Evolutionary conservation across 202 grass and related monocot genomes (phyloP).

Genomic region (Bolboschoenoplectus hybrid): DNA sequence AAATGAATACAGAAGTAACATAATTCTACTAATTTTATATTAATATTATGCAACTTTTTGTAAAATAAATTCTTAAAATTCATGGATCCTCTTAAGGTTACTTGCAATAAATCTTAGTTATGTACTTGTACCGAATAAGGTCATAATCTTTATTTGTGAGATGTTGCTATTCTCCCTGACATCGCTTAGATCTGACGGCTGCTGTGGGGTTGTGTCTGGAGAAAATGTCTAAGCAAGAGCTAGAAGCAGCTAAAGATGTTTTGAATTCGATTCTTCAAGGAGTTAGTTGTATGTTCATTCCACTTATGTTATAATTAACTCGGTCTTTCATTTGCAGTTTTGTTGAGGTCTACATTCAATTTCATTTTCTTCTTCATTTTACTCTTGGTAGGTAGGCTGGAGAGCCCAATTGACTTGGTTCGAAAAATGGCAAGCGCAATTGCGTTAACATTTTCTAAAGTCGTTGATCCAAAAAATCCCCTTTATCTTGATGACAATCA

Average conservation of each 20-base stretch:
- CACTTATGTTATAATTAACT: constrained; percentile 25
- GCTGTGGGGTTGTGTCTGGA: constrained; percentile 89
- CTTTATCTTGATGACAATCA: constrained; percentile 87
- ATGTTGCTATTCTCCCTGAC: constrained; percentile 51
- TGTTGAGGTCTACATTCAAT: constrained; percentile 31
- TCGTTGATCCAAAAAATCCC: constrained; percentile 94
- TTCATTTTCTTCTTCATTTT: constrained; percentile 40
- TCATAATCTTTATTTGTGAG: background rate
- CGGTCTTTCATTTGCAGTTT: constrained; percentile 9
- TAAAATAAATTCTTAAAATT: background rate
- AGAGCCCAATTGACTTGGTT: constrained; percentile 88
- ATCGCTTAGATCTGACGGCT: constrained; percentile 82
- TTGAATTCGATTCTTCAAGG: constrained; percentile 90
- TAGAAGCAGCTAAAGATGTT: constrained; percentile 81
- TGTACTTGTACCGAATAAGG: background rate
- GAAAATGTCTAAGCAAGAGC: constrained; percentile 73
- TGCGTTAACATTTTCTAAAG: constrained; percentile 87
- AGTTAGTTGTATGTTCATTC: constrained; percentile 75
- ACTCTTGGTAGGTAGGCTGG: constrained; percentile 75
- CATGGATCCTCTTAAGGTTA: background rate
- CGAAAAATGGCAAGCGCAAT: constrained; percentile 88
- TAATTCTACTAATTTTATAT: background rate
- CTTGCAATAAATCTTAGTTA: constrained; percentile 2
- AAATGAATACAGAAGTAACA: background rate
- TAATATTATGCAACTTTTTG: background rate